phyloP scores from a whole-genome alignment of 2,329 filamentous ascomycete genomes.

The Plenodomus tracheiphilus region DNA sequence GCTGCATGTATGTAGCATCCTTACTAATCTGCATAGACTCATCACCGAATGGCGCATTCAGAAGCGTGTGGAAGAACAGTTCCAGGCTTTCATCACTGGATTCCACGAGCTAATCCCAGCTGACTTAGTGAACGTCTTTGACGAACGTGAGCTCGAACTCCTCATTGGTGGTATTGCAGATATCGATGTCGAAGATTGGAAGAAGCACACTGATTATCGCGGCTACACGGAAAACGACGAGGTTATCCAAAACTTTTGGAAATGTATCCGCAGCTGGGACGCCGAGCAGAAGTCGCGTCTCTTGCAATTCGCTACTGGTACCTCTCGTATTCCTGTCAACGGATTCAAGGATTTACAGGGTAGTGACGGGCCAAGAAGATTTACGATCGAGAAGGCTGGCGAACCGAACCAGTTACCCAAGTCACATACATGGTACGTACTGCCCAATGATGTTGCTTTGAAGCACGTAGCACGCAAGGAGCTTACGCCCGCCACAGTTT shows the following conservation, averaged over 20 bases:
- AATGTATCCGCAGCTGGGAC: constrained; percentile 94
- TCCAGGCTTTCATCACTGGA: constrained; percentile 94
- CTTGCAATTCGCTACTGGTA: constrained; percentile 95
- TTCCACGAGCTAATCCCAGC: constrained; percentile 97
- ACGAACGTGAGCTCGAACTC: constrained; percentile 94
- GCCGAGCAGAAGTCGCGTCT: constrained; percentile 97
- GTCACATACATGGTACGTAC: constrained; percentile 90
- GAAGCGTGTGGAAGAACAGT: constrained; percentile 97
- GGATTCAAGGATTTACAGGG: constrained; percentile 99
- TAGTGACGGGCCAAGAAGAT: constrained; percentile 89
- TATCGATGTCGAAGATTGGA: constrained; percentile 99
- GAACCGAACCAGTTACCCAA: constrained; percentile 90
- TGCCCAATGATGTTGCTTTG: neutral
- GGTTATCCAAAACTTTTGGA: constrained; percentile 98
- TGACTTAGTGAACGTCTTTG: constrained; percentile 97
- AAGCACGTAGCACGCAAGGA: neutral
- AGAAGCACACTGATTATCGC: constrained; percentile 99
- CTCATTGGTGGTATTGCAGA: constrained; percentile 99
- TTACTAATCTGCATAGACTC: constrained; percentile 55
- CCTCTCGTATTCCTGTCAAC: constrained; percentile 96
- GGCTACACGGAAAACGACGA: constrained; percentile 98
- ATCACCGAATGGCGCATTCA: constrained; percentile 99
- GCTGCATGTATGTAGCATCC: neutral
- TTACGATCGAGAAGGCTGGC: constrained; percentile 97
- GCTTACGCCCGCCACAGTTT: constrained; percentile 63